Evolutionary conservation across 163 green algal genomes (phyloP), one percentile per base, ranked within the genome.

Genomic region (Scenedesmus sp.): DNA sequence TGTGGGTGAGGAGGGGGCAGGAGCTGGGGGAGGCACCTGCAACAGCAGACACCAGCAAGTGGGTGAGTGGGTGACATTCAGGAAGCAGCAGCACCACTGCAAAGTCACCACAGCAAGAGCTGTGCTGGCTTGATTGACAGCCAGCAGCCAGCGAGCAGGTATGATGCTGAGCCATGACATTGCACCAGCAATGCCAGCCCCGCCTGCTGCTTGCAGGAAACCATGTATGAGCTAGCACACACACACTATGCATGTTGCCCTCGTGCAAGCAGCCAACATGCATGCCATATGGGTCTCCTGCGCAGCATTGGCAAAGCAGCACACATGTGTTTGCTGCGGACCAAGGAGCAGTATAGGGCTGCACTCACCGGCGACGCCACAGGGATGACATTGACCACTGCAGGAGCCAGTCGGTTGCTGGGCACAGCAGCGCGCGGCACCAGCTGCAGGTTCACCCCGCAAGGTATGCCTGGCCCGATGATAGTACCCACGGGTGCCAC

Each of bases 381-480:
- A 7, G 87, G 87, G 5, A 60, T 52, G 23, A 66, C 52, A 6
- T 87, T 54, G 26, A 87, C 87, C 23, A 91, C 73, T 52, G 87
- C 60, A 8, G 76, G 87, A 10, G 87, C 76, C 54, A 70, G 9
- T 4, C 23, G 13, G 26, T 91, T 87, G 13, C 12, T 82, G 4
- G 87, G 87, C 60, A 87, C 87, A 15, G 87, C 74, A 60, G 56
- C 7, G 12, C 46, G 83, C 10, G 87, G 87, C 56, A 91, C 76
- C 87, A 91, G 59, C 59, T 82, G 62, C n/a, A 91, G 64, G 7
- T 54, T 23, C 3, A 79, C 57, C 26, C 87, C 87, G 67, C 87
- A 91, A 1, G 87, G 87, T 57, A 91, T 87, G 34, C 87, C 87
- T 3, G 87, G 87, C 3, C 87, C 87, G 8, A 91, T 60, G 23